phyloP scores from a whole-genome alignment of 768 basidiomycete species.

The Pisolithus microcarpus region DNA sequence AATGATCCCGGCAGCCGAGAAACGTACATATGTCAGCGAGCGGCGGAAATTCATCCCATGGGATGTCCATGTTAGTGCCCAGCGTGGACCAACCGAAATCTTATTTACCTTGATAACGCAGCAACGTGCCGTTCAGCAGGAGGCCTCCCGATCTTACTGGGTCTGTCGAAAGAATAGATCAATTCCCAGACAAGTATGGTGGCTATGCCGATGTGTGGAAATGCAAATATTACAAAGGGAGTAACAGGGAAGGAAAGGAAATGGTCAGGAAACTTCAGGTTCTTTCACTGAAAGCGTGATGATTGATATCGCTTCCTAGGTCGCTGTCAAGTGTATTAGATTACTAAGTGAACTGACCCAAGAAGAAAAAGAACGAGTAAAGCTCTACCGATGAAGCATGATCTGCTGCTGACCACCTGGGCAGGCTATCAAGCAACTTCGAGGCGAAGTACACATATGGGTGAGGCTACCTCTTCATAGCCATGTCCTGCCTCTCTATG shows the following conservation, averaged over 20 bases:
- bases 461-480: slow-evolving; percentile 4
- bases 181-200: neutral
- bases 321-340: neutral
- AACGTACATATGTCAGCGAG: too few relatives aligned
- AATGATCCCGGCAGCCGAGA: neutral
- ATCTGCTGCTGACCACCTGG: neutral
- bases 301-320: neutral
- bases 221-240: neutral
- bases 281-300: neutral
- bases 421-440: neutral
- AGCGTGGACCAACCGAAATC: neutral
- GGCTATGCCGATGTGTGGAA: slow-evolving; percentile 5
- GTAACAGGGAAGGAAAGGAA: neutral
- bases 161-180: neutral
- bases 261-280: neutral
- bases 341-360: neutral
- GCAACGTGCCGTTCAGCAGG: neutral
- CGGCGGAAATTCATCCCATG: too few relatives aligned
- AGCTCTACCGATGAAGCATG: neutral
- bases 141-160: neutral
- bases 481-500: slow-evolving; percentile 14
- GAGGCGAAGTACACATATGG: neutral
- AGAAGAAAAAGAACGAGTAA: neutral
- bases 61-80: neutral
- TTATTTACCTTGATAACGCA: neutral